Evolutionary conservation across 176 grass and related monocot genomes (phyloP), one percentile per base, ranked within the genome.

Genomic region (Oryza australiensis): DNA sequence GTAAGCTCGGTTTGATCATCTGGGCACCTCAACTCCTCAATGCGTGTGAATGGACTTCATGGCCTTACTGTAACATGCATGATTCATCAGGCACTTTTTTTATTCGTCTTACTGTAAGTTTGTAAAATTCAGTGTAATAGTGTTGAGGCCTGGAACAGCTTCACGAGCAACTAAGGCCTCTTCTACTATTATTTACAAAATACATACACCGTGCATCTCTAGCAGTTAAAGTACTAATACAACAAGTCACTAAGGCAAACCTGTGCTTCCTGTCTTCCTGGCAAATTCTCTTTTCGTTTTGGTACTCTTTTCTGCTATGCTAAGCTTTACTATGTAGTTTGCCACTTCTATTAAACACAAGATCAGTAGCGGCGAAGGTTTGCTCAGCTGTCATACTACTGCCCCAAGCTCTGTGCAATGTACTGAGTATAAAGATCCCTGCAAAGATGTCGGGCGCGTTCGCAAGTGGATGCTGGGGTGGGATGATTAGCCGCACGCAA

Each of bases 351-450:
- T 33, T 75, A 26, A 43, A 84, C 11, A 63, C 68, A 74, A 6
- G 13, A 20, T 38, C 41, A 55, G 23, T 71, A 43, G 35, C 24
- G 35, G 24, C 18, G 80, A 80, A 28, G 18, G 51, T n/a, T 55
- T 32, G 72, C 74, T 53, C 11, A 5, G 70, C 16, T 24, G 29
- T 35, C 27, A 45, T 8, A 33, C 32, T 91, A 87, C 29, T 92
- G 88, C 28, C 57, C 69, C 84, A 91, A 66, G 84, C 86, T 97
- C 27, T 91, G 91, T 78, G 55, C 12, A 80, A 91, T 89, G 74
- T 89, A 87, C 41, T 89, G 85, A 0, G 77, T 86, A 75, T 87
- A 91, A 0, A 93, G 90, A 80, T 91, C 86, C 90, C 83, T 96
- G 86, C 29, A 76, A 73, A 76, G 18, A 41, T 14, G 9, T 64